Conservation (phyloP, 805 yeast species). For the Hanseniaspora occidentalis region DNA sequence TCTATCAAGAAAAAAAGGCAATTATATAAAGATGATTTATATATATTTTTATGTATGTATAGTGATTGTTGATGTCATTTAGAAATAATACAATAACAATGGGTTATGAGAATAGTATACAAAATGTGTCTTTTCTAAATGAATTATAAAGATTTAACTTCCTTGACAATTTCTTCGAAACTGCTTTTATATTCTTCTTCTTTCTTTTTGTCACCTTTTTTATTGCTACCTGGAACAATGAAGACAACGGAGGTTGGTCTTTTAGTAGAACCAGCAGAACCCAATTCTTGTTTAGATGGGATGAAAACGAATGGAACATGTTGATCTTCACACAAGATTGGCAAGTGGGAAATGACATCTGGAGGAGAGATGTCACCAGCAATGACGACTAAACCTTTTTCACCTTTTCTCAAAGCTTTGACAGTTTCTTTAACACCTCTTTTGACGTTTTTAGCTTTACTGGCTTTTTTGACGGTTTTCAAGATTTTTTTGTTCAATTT, state of each 20-base stretch:
- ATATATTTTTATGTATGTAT: neutral
- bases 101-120: neutral
- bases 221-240: slow-evolving; percentile 92
- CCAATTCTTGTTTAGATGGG: slow-evolving; percentile 96
- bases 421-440: slow-evolving; percentile 99
- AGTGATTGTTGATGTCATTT: neutral
- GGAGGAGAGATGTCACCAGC: slow-evolving; percentile 98
- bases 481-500: slow-evolving; percentile 90
- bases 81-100: neutral
- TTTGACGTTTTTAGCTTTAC: slow-evolving; percentile 95
- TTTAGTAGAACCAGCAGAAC: slow-evolving; percentile 98
- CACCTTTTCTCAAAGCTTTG: slow-evolving; percentile 95
- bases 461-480: slow-evolving; percentile 93
- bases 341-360: slow-evolving; percentile 93
- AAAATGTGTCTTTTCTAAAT: neutral
- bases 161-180: slow-evolving; percentile 90
- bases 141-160: slow-evolving; percentile 36
- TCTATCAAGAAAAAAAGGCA: too few species aligned
- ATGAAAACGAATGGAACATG: slow-evolving; percentile 85
- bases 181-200: slow-evolving; percentile 83
- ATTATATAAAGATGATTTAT: neutral
- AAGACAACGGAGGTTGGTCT: slow-evolving; percentile 97
- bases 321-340: slow-evolving; percentile 92
- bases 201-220: slow-evolving; percentile 56
- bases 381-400: slow-evolving; percentile 88